phyloP scores from a whole-genome alignment of 1,284 basidiomycete species.

The Ustilago hordei region DNA sequence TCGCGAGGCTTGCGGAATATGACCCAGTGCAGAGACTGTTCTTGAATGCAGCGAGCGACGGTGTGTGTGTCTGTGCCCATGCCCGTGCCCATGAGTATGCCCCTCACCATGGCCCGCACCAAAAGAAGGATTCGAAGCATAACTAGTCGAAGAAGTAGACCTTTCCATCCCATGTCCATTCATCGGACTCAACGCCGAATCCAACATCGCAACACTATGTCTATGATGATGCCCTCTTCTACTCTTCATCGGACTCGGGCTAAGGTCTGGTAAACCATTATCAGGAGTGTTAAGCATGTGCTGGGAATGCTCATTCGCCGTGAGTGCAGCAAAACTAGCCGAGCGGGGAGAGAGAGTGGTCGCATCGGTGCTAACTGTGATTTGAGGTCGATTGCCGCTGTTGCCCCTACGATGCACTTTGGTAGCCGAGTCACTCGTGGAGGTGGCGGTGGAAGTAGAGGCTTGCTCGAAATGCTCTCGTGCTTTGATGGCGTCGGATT shows the following conservation, averaged over 20 bases:
- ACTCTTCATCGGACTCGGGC: constrained; percentile 51
- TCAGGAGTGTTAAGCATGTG: constrained; percentile 24
- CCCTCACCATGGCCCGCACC: not conserved
- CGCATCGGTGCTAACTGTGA: constrained; percentile 51
- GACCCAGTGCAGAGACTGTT: constrained; percentile 55
- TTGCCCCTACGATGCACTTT: constrained; percentile 35
- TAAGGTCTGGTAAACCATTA: constrained; percentile 22
- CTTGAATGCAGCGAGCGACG: constrained; percentile 34
- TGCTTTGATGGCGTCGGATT: constrained; percentile 44
- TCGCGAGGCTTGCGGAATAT: constrained; percentile 69
- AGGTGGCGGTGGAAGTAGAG: constrained; percentile 1
- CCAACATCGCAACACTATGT: constrained; percentile 59
- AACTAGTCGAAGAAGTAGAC: constrained; percentile 33
- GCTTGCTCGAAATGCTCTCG: constrained; percentile 35
- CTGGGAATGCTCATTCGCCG: constrained; percentile 12
- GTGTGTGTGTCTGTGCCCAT: constrained; percentile 34
- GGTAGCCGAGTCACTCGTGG: constrained; percentile 1
- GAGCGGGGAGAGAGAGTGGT: constrained; percentile 47
- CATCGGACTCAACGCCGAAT: constrained; percentile 36
- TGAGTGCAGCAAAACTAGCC: constrained; percentile 40
- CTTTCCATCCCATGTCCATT: constrained; percentile 37
- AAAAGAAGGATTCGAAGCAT: constrained; percentile 31
- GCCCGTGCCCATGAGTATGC: constrained; percentile 10
- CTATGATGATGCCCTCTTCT: constrained; percentile 58
- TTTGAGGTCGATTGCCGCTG: constrained; percentile 51